Base-by-base conservation (phyloP, 1,284 basidiomycete genomes). In the Boletus semigastroideus region DNA sequence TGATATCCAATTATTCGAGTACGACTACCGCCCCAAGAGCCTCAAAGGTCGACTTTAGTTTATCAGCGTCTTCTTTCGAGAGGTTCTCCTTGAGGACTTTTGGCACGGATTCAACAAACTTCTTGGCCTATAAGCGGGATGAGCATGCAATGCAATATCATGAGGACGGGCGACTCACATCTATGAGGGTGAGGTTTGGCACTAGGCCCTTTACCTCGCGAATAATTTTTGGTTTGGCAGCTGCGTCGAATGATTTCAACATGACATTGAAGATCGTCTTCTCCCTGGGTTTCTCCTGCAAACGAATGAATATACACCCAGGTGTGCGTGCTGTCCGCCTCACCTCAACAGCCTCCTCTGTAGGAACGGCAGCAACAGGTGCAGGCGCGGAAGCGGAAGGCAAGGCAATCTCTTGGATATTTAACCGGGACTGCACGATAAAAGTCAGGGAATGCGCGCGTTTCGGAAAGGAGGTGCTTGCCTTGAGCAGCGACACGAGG, bases 361-460 rank as follows among this genome's bases (percentile, higher is more conserved):
- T 77, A 9, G 64, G 57, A 5, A n/a, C n/a, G n/a, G n/a, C n/a
- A n/a, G 82, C 76, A 5, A 81, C 73, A 8, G 80, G 20, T 5
- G 81, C 77, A 3, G 81, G 72, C 3, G 80, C 75, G 1, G 84
- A 78, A 5, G 87, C 80, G 37, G 90, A 76, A 36, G 95, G 94
- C 83, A 98, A 87, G 28, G 94, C 94, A 67, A 99, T 92, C 75
- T 99, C 97, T 72, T 95, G 92, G 61, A 99, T 99, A 73, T 99
- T 99, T 55, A 99, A 74, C 57, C 92, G 87, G 52, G 91, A 82
- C 94, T 97, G 46, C 27, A 10, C 31, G 42, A 39, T 25, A 9
- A 19, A 1, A 17, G 40, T 36, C 17, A 48, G 37, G 14, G 20
- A 27, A 41, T 9, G 31, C 28, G 19, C 11, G 39, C 7, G 39